phyloP scores from a whole-genome alignment of 345 rosid genomes.

The Populus euphratica region DNA sequence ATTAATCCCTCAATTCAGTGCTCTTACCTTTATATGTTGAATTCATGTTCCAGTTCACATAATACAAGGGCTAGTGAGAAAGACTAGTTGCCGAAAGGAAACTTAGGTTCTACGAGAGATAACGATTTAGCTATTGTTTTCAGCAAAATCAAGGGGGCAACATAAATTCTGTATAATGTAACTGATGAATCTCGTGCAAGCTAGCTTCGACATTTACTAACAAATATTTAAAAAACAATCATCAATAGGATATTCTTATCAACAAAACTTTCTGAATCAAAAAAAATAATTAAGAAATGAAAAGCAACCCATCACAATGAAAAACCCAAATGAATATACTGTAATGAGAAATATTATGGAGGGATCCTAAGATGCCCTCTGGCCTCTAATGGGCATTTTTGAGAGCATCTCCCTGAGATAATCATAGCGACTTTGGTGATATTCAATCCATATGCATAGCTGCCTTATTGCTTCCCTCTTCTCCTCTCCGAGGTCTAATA shows the following conservation, averaged over 20 bases:
- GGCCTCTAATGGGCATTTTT: constrained; percentile 32
- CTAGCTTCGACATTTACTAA: not conserved
- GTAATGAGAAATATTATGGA: not conserved
- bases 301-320: not conserved
- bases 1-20: too few species aligned
- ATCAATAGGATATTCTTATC: not conserved
- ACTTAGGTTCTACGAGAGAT: not conserved
- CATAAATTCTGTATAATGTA: not conserved
- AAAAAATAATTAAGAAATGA: constrained; percentile 9
- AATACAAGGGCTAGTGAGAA: too few species aligned
- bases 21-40: too few species aligned
- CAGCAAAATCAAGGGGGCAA: not conserved
- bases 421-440: constrained; percentile 61
- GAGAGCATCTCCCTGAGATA: constrained; percentile 50
- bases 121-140: not conserved
- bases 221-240: not conserved
- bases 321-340: constrained; percentile 1
- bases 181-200: not conserved
- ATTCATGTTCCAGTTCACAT: too few species aligned
- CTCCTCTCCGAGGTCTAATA: constrained; percentile 58
- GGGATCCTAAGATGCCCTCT: constrained; percentile 25
- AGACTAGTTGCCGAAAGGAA: too few species aligned
- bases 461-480: constrained; percentile 95
- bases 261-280: not conserved
- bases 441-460: constrained; percentile 74